These are phyloP conservation scores for Sarocladium oryzae DNA, from an alignment of 2,329 filamentous ascomycete species.

Conservation along the genomic window DNA sequence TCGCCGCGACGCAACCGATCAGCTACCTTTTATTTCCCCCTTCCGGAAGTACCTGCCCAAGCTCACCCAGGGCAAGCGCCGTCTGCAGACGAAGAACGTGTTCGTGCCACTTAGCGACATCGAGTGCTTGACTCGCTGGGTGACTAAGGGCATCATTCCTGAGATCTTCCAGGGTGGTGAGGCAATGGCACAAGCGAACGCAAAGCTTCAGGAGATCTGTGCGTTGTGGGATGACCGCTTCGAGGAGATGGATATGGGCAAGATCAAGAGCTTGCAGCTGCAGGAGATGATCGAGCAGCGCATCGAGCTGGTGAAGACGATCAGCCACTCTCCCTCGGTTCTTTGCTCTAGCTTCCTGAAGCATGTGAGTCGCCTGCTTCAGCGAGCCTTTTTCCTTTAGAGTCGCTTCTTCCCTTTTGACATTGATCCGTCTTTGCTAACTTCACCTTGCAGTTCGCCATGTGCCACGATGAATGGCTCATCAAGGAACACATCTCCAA, in stretches of 20 bases:
- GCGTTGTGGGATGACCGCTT: constrained; percentile 69
- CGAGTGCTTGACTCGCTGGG: constrained; percentile 73
- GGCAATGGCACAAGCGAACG: constrained; percentile 48
- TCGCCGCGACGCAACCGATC: constrained; percentile 71
- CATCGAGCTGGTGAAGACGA: constrained; percentile 52
- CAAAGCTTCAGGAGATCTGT: constrained; percentile 62
- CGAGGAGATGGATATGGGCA: constrained; percentile 77
- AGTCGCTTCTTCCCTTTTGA: no score
- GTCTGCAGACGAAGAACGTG: constrained; percentile 61
- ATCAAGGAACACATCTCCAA: constrained; percentile 90
- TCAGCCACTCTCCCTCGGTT: constrained; percentile 59
- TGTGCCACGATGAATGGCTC: constrained; percentile 95
- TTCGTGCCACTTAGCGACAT: constrained; percentile 71
- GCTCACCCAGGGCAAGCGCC: constrained; percentile 58
- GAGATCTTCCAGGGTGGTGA: constrained; percentile 52
- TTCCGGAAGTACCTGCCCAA: constrained; percentile 63
- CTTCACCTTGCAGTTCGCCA: constrained; percentile 60
- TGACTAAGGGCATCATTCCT: constrained; percentile 52
- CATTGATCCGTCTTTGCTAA: background rate
- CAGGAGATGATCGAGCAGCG: constrained; percentile 74
- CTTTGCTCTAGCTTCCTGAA: constrained; percentile 75
- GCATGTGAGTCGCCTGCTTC: constrained; percentile 69
- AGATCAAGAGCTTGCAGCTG: constrained; percentile 75
- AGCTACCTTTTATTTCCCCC: constrained; percentile 72
- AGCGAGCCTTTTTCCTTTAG: no score